Evolutionary conservation across 257 asterid species (phyloP), one percentile per base, ranked within the genome.

Genomic region (Primulina eburnea): DNA sequence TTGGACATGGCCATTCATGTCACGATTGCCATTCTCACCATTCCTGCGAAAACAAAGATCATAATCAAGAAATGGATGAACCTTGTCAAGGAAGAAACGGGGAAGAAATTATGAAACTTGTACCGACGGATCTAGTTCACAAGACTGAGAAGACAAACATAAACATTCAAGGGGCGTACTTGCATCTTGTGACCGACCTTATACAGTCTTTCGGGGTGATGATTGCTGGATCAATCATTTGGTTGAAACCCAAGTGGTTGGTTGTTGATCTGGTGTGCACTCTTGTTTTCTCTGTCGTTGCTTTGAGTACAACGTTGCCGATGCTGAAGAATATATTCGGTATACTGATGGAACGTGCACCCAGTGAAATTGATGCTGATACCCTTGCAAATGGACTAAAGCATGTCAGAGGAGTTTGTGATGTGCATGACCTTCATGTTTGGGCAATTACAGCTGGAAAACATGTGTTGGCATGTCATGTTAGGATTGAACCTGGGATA

Each of bases 171-270:
- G 96, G 96, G 69, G 96, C 97, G 21, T 87, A 85, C 76, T 67
- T 91, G 81, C 97, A 91, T 74, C 80, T 89, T 18, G 47, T 89
- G 52, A 76, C 85, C 35, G 97, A 91, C 78, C 68, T 88, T 20
- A 83, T 91, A 69, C 97, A 91, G 67, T 85, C 93, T 8, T 69
- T 67, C n/a, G 97, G 96, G 8, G 96, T 89, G 66, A 87, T 91
- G 96, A 75, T 89, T 62, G 88, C 90, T 53, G 96, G 97, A 72
- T 68, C 71, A n/a, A 59, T 89, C 52, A 89, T 91, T 75, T 91
- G 97, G 96, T 21, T 72, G 33, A 86, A 79, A 71, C 96, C 96
- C 17, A 78, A 78, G 0, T 91, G 96, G 95, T 73, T 87, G 65
- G 74, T 87, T 34, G 88, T 84, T 64, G 96, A 91, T 86, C 82